phyloP scores from a whole-genome alignment of 2,329 filamentous ascomycete genomes.

The Penicillium sp. region DNA sequence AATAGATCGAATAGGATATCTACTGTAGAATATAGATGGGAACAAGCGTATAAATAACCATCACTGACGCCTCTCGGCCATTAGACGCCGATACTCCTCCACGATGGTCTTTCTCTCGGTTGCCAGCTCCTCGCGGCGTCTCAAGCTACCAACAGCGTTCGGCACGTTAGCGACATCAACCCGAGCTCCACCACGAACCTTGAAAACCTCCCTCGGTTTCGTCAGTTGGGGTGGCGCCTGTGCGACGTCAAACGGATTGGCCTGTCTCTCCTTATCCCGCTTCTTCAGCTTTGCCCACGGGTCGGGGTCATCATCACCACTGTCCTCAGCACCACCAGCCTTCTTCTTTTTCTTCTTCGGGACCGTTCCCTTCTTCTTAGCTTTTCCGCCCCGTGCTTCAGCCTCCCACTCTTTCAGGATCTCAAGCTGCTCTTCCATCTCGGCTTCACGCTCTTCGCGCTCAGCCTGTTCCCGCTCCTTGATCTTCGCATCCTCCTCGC shows the following conservation, averaged over 20 bases:
- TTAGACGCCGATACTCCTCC: conserved; percentile 71
- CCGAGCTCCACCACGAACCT: conserved; percentile 65
- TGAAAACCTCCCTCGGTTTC: conserved; percentile 65
- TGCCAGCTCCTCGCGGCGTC: conserved; percentile 73
- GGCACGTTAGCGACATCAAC: conserved; percentile 72
- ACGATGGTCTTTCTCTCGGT: conserved; percentile 71
- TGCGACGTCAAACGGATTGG: conserved; percentile 58
- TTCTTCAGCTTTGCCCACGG: conserved; percentile 77
- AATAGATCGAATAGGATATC: conserved; percentile 19
- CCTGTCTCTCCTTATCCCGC: conserved; percentile 47
- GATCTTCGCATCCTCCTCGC: conserved; percentile 56
- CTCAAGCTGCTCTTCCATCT: conserved; percentile 65
- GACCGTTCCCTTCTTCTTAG: conserved; percentile 47
- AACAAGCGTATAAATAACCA: neutral
- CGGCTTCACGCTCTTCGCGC: conserved; percentile 66
- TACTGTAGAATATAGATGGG: conserved; percentile 8
- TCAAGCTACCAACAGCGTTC: conserved; percentile 69
- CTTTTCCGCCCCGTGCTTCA: conserved; percentile 55
- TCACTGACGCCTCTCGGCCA: conserved; percentile 57
- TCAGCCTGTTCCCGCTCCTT: conserved; percentile 79
- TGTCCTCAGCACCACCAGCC: conserved; percentile 49
- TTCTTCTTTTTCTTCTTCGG: conserved; percentile 50
- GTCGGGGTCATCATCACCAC: conserved; percentile 69
- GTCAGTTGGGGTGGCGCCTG: conserved; percentile 76
- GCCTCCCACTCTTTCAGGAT: conserved; percentile 66